Conservation (phyloP, 495 filamentous ascomycete genomes). For the Platismatia glauca region DNA sequence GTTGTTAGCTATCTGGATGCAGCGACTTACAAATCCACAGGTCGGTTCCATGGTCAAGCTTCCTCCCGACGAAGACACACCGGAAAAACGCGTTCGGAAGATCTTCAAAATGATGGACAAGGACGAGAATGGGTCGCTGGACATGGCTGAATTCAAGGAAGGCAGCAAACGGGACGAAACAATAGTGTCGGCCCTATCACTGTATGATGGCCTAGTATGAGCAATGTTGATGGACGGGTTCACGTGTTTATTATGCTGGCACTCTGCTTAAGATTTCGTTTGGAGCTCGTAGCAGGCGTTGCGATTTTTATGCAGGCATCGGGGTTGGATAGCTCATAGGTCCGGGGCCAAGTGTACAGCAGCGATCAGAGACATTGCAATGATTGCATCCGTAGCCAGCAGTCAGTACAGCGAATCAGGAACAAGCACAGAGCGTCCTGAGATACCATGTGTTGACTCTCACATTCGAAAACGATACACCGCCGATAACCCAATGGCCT, state of each 20-base stretch:
- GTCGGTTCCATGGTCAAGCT: slow-evolving; percentile 99
- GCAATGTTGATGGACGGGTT: background rate
- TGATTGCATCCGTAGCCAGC: too few species aligned
- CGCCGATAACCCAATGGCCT: too few species aligned
- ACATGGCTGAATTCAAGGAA: slow-evolving; percentile 97
- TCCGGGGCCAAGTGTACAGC: background rate
- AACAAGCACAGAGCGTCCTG: too few species aligned
- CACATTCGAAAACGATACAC: too few species aligned
- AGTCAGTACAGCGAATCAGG: too few species aligned
- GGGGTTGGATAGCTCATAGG: background rate
- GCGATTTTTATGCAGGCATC: background rate
- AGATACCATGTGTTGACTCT: too few species aligned
- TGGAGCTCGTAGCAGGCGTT: slow-evolving; percentile 3
- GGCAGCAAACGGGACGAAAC: slow-evolving; percentile 97
- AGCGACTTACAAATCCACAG: slow-evolving; percentile 35
- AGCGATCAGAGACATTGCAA: too few species aligned
- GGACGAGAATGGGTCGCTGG: slow-evolving; percentile 89
- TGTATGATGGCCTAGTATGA: slow-evolving; percentile 91
- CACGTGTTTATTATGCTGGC: background rate
- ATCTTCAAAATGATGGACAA: slow-evolving; percentile 99
- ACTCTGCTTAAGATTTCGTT: background rate
- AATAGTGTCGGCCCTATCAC: slow-evolving; percentile 92
- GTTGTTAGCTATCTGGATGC: background rate
- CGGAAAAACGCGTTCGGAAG: slow-evolving; percentile 94
- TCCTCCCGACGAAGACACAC: slow-evolving; percentile 96